Evolutionary conservation across 352 stramenopile genomes (phyloP).

Genomic region (Pythium periplocum): DNA sequence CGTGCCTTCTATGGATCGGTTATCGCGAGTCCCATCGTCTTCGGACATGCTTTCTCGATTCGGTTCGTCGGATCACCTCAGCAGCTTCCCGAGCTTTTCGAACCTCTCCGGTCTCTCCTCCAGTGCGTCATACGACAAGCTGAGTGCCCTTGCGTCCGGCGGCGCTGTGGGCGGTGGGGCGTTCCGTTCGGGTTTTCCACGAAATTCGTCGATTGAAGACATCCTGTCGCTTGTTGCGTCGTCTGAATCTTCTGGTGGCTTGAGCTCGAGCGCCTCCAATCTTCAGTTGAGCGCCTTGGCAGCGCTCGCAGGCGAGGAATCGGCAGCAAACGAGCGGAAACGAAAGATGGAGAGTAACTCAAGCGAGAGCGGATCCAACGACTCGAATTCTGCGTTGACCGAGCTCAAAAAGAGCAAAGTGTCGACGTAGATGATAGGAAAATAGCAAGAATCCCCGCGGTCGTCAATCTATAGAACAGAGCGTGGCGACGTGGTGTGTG

Average conservation of each 20-base stretch:
- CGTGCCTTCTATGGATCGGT: constrained; percentile 35
- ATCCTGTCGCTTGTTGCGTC: constrained; percentile 82
- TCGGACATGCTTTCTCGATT: constrained; percentile 75
- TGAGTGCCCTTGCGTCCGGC: constrained; percentile 34
- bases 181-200: constrained; percentile 46
- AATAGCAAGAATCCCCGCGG: background rate
- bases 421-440: constrained; percentile 26
- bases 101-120: constrained; percentile 61
- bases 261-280: constrained; percentile 46
- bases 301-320: constrained; percentile 60
- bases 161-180: background rate
- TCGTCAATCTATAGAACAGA: constrained; percentile 2
- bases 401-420: constrained; percentile 58
- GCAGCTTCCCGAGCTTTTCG: constrained; percentile 73
- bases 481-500: too few species aligned
- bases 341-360: constrained; percentile 33
- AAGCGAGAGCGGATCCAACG: constrained; percentile 1
- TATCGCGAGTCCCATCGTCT: constrained; percentile 42
- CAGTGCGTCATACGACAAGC: constrained; percentile 72
- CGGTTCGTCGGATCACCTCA: constrained; percentile 55
- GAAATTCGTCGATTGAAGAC: constrained; percentile 85
- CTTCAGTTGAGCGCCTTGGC: constrained; percentile 65
- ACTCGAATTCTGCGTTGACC: constrained; percentile 20
- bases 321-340: constrained; percentile 54
- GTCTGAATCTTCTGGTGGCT: constrained; percentile 46